Conservation (phyloP, 1,139 yeast genomes). For the Kluyveromyces sp. region DNA sequence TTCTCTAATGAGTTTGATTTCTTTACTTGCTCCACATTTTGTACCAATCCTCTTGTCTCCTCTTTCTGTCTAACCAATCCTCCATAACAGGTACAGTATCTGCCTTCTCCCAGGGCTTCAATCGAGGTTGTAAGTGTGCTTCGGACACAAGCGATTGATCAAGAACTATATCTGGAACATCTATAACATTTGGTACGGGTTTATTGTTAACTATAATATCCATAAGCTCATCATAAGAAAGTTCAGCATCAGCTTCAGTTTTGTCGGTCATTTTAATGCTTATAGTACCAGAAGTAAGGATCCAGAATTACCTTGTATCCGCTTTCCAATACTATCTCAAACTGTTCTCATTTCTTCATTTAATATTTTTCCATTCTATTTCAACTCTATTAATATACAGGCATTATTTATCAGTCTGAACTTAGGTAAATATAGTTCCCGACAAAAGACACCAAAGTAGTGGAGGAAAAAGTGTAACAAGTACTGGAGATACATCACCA, state of each 20-base stretch:
- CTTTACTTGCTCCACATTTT: conserved; percentile 5
- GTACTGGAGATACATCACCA: too few relatives aligned
- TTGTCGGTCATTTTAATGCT: not conserved
- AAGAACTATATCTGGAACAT: conserved; percentile 19
- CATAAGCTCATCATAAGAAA: conserved; percentile 24
- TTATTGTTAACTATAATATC: conserved; percentile 23
- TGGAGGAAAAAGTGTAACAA: too few relatives aligned
- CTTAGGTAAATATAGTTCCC: too few relatives aligned
- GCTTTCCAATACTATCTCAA: too few relatives aligned
- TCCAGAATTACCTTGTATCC: not conserved
- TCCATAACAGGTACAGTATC: not conserved
- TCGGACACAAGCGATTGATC: conserved; percentile 14
- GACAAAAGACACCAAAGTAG: too few relatives aligned
- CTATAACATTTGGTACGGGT: conserved; percentile 23
- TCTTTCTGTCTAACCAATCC: not conserved
- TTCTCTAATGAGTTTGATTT: conserved; percentile 9
- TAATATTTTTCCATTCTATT: too few relatives aligned
- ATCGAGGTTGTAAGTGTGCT: conserved; percentile 17
- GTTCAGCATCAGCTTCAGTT: conserved; percentile 2
- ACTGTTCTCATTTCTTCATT: too few relatives aligned
- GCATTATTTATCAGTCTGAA: too few relatives aligned
- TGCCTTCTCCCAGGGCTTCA: conserved; percentile 24
- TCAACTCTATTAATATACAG: too few relatives aligned
- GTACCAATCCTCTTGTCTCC: not conserved
- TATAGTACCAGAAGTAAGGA: too few relatives aligned